Base-by-base conservation (phyloP, 768 basidiomycete genomes). In the Boletus sp. region DNA sequence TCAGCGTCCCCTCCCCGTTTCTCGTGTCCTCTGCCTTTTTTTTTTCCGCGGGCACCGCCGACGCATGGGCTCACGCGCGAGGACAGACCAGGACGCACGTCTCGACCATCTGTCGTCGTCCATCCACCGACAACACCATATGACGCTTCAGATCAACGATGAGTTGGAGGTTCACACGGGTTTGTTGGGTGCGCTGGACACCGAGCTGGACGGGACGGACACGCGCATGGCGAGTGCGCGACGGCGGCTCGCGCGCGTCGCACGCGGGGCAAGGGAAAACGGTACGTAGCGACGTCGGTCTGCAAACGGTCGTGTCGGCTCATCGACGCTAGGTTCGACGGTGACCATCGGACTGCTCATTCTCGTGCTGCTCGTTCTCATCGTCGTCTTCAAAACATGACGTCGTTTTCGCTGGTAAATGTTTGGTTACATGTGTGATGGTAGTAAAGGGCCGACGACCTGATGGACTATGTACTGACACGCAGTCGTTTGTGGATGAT, bases 91-190 rank as follows among this genome's bases (percentile, higher is more conserved):
- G 80, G 96, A 98, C 74, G 78, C 81, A 5, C 89, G 89, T 1
- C 84, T 98, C 6, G 89, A 92, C 65, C 73, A 80, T 8, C 83
- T 98, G 11, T 93, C 94, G 10, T 82, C 83, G 55, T 98, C 96
- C 1, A 90, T 98, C 51, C 79, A 78, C 55, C 84, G 95, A 2
- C 95, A 98, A 73, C 91, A 89, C 54, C 85, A 93, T 64, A 79
- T 98, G 15, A 94, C 94, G 0, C 68, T 96, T 12, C 90, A 95
- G 73, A 97, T 98, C 39, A 92, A 92, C 47, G 87, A 89, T 59
- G 96, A 98, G 74, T 76, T 98, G n/a, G 94, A 94, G 55, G 82
- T 88, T 2, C 96, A 98, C 63, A 83, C 85, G 35, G 90, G 90
- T 1, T 72, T 98, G 52, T 73, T 98, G n/a, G 86, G 89, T 63